Conservation (phyloP, 495 filamentous ascomycete species). For the Xanthoparmelia taractica region DNA sequence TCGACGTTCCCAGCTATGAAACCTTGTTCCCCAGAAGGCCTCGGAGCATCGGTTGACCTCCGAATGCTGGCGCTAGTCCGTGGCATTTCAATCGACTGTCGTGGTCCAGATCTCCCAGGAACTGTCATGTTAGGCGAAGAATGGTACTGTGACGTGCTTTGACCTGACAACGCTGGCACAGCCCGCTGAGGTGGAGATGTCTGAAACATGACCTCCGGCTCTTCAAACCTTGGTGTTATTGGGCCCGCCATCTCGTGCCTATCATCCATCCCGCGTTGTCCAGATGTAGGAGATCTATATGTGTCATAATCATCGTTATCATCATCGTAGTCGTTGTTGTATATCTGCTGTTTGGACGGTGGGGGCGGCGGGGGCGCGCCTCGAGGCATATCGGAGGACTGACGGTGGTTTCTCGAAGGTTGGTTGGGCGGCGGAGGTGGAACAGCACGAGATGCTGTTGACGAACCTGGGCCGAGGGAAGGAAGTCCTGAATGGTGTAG, state of each 20-base stretch:
- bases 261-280: conserved; percentile 26
- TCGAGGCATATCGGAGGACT: conserved; percentile 63
- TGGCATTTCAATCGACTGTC: conserved; percentile 64
- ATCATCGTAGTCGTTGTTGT: conserved; percentile 44
- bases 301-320: conserved; percentile 69
- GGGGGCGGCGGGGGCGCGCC: conserved; percentile 62
- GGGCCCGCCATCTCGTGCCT: conserved; percentile 16
- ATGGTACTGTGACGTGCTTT: conserved; percentile 17
- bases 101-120: conserved; percentile 37
- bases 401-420: conserved; percentile 40
- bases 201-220: conserved; percentile 47
- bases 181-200: conserved; percentile 37
- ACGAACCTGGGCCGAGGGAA: conserved; percentile 49
- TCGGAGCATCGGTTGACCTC: conserved; percentile 64
- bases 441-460: conserved; percentile 44
- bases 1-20: conserved; percentile 85
- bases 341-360: conserved; percentile 40
- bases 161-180: conserved; percentile 26
- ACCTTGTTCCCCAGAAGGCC: conserved; percentile 59
- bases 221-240: conserved; percentile 30
- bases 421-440: conserved; percentile 48
- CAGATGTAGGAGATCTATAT: conserved; percentile 55
- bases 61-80: conserved; percentile 45
- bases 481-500: conserved; percentile 43
- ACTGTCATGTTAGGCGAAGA: conserved; percentile 40